These are phyloP conservation scores for Xylaria grammica DNA, from an alignment of 495 filamentous ascomycete species.

Conservation along the genomic window DNA sequence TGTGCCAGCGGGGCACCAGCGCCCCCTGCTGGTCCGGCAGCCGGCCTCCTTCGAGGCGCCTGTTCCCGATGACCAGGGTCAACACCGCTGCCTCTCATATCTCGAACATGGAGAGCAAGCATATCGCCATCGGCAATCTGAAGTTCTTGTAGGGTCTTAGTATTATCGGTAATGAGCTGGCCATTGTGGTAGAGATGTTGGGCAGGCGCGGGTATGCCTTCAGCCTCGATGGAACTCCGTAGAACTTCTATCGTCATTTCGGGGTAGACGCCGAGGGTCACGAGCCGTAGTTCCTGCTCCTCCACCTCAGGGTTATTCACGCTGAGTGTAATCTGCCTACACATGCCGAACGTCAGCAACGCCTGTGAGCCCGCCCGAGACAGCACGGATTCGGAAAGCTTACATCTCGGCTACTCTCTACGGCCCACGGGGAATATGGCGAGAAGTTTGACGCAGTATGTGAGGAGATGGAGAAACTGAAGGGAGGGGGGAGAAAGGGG, in stretches of 20 bases:
- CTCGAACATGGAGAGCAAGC: slow-evolving; percentile 80
- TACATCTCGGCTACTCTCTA: slow-evolving; percentile 22
- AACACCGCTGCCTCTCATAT: slow-evolving; percentile 51
- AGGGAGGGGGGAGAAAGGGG: neutral
- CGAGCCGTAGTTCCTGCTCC: slow-evolving; percentile 71
- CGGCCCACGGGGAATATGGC: neutral
- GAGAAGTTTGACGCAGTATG: neutral
- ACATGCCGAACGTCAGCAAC: slow-evolving; percentile 11
- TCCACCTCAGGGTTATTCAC: slow-evolving; percentile 72
- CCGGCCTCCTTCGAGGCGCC: slow-evolving; percentile 33
- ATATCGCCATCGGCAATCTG: slow-evolving; percentile 89
- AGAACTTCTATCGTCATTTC: slow-evolving; percentile 87
- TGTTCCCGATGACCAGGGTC: slow-evolving; percentile 37
- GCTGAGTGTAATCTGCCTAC: slow-evolving; percentile 84
- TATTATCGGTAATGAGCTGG: slow-evolving; percentile 73
- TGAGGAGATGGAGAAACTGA: neutral
- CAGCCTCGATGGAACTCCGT: slow-evolving; percentile 77
- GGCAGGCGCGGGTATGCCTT: slow-evolving; percentile 57
- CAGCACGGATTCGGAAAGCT: neutral
- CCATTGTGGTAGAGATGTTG: slow-evolving; percentile 91
- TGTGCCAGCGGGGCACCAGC: slow-evolving; percentile 34
- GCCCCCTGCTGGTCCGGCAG: slow-evolving; percentile 32
- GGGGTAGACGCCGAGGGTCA: slow-evolving; percentile 81
- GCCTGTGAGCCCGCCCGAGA: neutral
- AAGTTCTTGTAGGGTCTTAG: slow-evolving; percentile 80